These are phyloP conservation scores for Verticillium klebahnii DNA, from an alignment of 2,329 filamentous ascomycete genomes.

Conservation along the genomic window DNA sequence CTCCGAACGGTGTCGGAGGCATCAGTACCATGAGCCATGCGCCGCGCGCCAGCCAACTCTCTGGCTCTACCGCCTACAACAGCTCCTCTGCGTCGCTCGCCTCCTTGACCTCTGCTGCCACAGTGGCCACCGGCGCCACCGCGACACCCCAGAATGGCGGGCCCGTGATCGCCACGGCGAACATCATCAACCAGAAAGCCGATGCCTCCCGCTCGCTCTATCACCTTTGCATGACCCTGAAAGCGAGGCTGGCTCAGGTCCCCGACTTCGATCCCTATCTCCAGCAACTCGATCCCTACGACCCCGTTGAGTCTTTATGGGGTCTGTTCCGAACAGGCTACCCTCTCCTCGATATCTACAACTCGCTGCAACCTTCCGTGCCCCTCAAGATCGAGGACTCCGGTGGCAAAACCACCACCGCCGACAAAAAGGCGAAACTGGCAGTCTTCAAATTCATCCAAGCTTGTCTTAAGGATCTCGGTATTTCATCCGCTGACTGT, in stretches of 20 bases:
- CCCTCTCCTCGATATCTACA: conserved; percentile 85
- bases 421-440: conserved; percentile 76
- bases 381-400: conserved; percentile 64
- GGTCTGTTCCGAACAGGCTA: conserved; percentile 77
- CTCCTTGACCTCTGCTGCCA: conserved; percentile 40
- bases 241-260: conserved; percentile 75
- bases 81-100: conserved; percentile 48
- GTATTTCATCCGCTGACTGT: conserved; percentile 74
- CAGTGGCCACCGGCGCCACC: conserved; percentile 23
- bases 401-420: conserved; percentile 42
- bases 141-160: conserved; percentile 42
- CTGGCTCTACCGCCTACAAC: conserved; percentile 53
- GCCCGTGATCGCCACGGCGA: conserved; percentile 72
- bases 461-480: conserved; percentile 78
- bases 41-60: conserved; percentile 57
- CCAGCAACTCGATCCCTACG: conserved; percentile 63
- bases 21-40: conserved; percentile 46
- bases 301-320: conserved; percentile 89
- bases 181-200: conserved; percentile 96
- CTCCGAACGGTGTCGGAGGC: conserved; percentile 40
- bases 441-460: conserved; percentile 91
- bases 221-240: conserved; percentile 86
- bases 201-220: conserved; percentile 90
- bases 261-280: conserved; percentile 77
- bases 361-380: conserved; percentile 68